Evolutionary conservation across 371 early-diverging fungal genomes (phyloP).

Genomic region (Syncephalastrum contaminatum): DNA sequence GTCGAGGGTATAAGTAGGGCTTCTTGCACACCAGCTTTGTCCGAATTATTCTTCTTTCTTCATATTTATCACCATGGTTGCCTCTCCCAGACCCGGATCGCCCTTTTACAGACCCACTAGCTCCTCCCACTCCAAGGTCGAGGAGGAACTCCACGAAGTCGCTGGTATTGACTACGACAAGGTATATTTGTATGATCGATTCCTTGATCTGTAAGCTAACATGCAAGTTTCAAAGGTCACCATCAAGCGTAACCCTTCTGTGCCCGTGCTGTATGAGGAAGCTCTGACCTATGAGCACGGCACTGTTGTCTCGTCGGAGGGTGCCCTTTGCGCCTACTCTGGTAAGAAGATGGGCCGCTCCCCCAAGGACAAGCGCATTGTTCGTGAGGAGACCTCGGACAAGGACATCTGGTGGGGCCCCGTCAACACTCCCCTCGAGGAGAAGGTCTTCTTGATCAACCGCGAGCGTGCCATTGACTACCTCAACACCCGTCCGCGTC

Average conservation of each 20-base stretch:
- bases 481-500: conserved; percentile 90
- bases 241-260: conserved; percentile 69
- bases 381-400: conserved; percentile 81
- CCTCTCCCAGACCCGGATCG: conserved; percentile 28
- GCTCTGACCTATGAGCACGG: conserved; percentile 88
- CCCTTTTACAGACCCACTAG: conserved; percentile 32
- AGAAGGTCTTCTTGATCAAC: conserved; percentile 90
- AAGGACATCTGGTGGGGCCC: conserved; percentile 98
- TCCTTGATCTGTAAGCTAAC: background rate
- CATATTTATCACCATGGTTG: conserved; percentile 14
- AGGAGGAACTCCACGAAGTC: conserved; percentile 46
- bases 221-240: conserved; percentile 30
- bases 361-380: conserved; percentile 95
- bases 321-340: conserved; percentile 89
- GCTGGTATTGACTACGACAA: conserved; percentile 55
- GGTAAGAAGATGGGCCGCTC: conserved; percentile 90
- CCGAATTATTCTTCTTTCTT: too few relatives aligned
- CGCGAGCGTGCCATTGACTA: conserved; percentile 96
- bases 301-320: conserved; percentile 86
- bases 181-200: conserved; percentile 15
- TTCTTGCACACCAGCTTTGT: too few relatives aligned
- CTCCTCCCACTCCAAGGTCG: conserved; percentile 45
- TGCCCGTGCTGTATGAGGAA: conserved; percentile 91
- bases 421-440: conserved; percentile 88
- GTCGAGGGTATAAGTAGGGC: too few relatives aligned